phyloP scores from a whole-genome alignment of 2,329 filamentous ascomycete genomes.

The Allantophomopsis lycopodina region DNA sequence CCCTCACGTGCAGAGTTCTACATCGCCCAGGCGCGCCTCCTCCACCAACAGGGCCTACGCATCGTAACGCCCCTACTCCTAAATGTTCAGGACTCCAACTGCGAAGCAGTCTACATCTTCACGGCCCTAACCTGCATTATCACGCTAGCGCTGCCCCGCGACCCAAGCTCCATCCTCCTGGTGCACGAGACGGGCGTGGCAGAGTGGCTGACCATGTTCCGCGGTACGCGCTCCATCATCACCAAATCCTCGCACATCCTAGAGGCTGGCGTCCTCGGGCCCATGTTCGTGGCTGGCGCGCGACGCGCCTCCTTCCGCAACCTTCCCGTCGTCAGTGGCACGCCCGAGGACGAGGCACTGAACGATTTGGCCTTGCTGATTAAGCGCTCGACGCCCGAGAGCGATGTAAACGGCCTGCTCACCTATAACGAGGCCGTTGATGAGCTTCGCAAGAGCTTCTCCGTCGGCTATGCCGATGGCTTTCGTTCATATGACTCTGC shows the following conservation, averaged over 20 bases:
- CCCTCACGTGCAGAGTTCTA: constrained; percentile 17
- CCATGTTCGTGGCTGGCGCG: background rate
- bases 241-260: background rate
- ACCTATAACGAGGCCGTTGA: constrained; percentile 18
- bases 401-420: constrained; percentile 3
- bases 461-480: constrained; percentile 8
- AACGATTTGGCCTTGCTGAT: background rate
- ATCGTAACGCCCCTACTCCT: background rate
- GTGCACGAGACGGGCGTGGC: background rate
- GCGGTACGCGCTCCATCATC: background rate
- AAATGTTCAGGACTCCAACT: constrained; percentile 23
- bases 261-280: background rate
- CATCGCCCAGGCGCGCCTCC: background rate
- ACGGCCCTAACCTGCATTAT: background rate
- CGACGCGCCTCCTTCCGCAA: background rate
- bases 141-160: background rate
- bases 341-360: background rate
- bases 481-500: constrained; percentile 3
- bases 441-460: constrained; percentile 17
- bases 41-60: background rate
- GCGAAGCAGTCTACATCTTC: constrained; percentile 21
- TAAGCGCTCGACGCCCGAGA: constrained; percentile 1
- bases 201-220: constrained; percentile 1
- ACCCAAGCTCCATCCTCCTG: background rate
- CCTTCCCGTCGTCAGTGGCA: background rate